phyloP scores from a whole-genome alignment of 768 basidiomycete genomes.

The Russula brevipes region DNA sequence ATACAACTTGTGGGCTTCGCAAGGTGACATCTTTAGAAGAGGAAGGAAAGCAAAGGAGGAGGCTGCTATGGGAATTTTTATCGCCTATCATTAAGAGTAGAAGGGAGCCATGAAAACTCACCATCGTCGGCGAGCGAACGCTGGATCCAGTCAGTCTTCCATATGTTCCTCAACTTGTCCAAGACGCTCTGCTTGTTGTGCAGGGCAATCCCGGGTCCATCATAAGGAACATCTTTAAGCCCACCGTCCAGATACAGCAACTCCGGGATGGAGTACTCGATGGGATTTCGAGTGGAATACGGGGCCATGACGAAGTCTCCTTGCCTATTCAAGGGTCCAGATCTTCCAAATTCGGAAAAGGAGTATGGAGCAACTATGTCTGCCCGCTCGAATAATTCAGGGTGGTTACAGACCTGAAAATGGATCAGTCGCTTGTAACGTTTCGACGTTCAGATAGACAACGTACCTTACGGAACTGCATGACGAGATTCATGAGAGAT shows the following conservation, averaged over 20 bases:
- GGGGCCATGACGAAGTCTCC: conserved; percentile 77
- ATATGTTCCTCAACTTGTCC: conserved; percentile 78
- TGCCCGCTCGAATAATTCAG: conserved; percentile 94
- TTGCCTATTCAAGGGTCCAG: conserved; percentile 80
- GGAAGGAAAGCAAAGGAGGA: conserved; percentile 78
- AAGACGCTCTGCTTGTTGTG: conserved; percentile 49
- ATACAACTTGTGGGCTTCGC: conserved; percentile 61
- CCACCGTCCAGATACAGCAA: conserved; percentile 77
- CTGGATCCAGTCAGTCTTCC: conserved; percentile 79
- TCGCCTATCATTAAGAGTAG: conserved; percentile 4
- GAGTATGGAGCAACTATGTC: conserved; percentile 93
- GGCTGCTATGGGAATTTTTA: conserved; percentile 29
- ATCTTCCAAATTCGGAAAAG: conserved; percentile 75
- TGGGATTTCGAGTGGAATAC: conserved; percentile 85
- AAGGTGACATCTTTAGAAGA: conserved; percentile 55
- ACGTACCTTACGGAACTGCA: conserved; percentile 96
- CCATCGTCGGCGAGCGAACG: conserved; percentile 62
- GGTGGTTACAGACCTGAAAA: conserved; percentile 89
- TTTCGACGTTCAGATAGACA: background rate
- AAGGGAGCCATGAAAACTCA: conserved; percentile 33
- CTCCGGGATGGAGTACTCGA: conserved; percentile 70
- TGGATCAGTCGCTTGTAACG: background rate
- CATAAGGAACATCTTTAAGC: conserved; percentile 57
- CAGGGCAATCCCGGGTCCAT: conserved; percentile 43
- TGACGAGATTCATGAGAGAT: conserved; percentile 97